These are phyloP conservation scores for Aureobasidium lini DNA, from an alignment of 2,329 filamentous ascomycete species.

Conservation along the genomic window DNA sequence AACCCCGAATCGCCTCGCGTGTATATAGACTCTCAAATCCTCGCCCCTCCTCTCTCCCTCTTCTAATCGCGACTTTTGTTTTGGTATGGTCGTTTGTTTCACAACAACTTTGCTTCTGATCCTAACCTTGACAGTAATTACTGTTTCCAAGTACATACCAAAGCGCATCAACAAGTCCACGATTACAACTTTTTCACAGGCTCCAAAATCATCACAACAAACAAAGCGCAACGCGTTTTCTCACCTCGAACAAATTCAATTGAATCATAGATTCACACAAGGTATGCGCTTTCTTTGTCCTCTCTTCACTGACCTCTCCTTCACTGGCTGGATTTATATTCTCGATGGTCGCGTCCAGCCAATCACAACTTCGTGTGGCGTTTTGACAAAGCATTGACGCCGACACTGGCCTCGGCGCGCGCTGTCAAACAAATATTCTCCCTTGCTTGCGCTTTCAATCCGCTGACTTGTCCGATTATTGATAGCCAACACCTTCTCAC, in stretches of 20 bases:
- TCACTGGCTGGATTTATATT: constrained; percentile 1
- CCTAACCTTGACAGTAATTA: neutral
- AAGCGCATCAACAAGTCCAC: neutral
- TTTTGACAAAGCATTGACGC: neutral
- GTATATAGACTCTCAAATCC: neutral
- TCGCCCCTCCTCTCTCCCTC: neutral
- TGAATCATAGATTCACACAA: neutral
- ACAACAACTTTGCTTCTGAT: neutral
- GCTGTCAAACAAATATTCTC: constrained; percentile 5
- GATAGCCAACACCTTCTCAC: neutral
- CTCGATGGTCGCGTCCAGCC: neutral
- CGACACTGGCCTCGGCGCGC: neutral
- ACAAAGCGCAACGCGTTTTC: neutral
- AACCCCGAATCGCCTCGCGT: neutral
- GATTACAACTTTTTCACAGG: neutral
- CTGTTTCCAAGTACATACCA: neutral
- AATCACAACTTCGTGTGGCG: constrained; percentile 2
- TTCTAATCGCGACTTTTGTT: neutral
- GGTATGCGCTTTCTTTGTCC: neutral
- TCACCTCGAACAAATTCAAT: neutral
- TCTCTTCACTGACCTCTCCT: neutral
- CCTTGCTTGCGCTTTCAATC: neutral
- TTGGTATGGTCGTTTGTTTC: neutral
- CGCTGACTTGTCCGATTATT: constrained; percentile 6
- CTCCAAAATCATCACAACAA: constrained; percentile 4